Conservation (phyloP, 2,329 filamentous ascomycete genomes). For the Fusarium palustre region DNA sequence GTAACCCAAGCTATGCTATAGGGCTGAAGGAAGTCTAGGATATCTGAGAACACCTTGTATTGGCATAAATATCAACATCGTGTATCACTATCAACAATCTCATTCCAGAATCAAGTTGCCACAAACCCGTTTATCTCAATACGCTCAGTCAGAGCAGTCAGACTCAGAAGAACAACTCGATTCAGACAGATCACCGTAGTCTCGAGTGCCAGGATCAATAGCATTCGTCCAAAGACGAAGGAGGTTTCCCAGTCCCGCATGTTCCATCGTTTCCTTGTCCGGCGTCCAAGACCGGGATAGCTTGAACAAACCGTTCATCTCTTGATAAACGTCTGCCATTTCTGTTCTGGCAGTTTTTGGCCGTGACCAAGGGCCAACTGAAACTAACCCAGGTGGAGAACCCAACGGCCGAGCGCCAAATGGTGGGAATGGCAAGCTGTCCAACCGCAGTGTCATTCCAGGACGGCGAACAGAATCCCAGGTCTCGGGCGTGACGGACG, state of each 20-base stretch:
- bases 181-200: neutral
- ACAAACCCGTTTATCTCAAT: neutral
- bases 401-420: too few relatives aligned
- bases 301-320: neutral
- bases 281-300: fast-evolving
- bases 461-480: constrained; percentile 11
- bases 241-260: neutral
- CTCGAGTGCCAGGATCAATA: neutral
- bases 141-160: neutral
- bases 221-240: constrained; percentile 13
- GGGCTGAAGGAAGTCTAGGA: neutral
- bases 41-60: neutral
- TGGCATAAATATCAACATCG: neutral
- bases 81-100: neutral
- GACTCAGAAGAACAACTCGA: neutral
- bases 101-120: fast-evolving
- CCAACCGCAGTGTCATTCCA: neutral
- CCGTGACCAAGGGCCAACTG: too few relatives aligned
- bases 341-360: too few relatives aligned
- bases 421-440: too few relatives aligned
- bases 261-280: neutral
- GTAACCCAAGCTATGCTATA: neutral
- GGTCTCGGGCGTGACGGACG: neutral
- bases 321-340: neutral
- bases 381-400: too few relatives aligned